Conservation (phyloP, 2,329 filamentous ascomycete species). For the Fusarium nematophilum region DNA sequence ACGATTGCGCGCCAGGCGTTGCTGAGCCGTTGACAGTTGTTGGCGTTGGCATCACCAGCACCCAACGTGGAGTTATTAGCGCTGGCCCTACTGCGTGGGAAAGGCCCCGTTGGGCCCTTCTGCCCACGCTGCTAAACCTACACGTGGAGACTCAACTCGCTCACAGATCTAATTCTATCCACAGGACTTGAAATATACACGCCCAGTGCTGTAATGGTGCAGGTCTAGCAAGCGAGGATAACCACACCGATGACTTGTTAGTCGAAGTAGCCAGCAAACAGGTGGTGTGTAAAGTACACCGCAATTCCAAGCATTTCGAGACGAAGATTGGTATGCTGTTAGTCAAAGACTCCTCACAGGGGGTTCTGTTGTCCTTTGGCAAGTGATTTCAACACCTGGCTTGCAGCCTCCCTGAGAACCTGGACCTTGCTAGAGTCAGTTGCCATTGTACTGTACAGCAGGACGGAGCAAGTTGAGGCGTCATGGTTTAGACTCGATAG, state of each 20-base stretch:
- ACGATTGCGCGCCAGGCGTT: slow-evolving; percentile 9
- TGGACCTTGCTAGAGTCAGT: neutral
- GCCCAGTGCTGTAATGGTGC: neutral
- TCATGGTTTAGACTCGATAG: slow-evolving; percentile 10
- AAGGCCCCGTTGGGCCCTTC: slow-evolving; percentile 29
- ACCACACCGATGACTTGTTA: slow-evolving; percentile 5
- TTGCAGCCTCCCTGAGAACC: no score
- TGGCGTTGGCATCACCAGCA: slow-evolving; percentile 19
- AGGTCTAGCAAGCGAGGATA: slow-evolving; percentile 2
- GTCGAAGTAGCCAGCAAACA: no score
- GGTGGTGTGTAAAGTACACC: no score
- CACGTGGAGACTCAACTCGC: slow-evolving; percentile 32
- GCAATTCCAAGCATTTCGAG: no score
- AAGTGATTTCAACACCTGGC: no score
- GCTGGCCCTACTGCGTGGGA: slow-evolving; percentile 12
- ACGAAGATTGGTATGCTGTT: no score
- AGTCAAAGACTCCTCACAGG: no score
- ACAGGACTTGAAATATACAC: slow-evolving; percentile 12
- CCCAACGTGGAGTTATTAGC: slow-evolving; percentile 26
- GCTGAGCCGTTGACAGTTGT: neutral
- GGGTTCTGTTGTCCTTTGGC: no score
- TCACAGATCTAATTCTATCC: slow-evolving; percentile 24
- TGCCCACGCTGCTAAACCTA: slow-evolving; percentile 31
- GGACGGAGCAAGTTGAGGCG: slow-evolving; percentile 1
- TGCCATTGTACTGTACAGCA: slow-evolving; percentile 2